Base-by-base conservation (phyloP, 2,329 filamentous ascomycete species). In the Fusarium coicis region DNA sequence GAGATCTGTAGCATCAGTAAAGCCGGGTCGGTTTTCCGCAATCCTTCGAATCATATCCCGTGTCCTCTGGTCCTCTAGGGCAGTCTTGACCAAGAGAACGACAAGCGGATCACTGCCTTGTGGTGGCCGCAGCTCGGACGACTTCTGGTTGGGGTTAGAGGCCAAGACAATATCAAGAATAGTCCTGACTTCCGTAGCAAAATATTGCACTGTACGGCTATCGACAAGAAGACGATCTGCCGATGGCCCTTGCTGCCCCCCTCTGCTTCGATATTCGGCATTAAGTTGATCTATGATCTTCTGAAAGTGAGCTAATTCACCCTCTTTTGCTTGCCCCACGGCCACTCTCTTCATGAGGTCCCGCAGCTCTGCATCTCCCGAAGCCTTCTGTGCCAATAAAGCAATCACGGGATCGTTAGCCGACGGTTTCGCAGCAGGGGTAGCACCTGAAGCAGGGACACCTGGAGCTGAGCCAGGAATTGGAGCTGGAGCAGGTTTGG, bases 281-380 rank as follows among this genome's bases (percentile, higher is more conserved):
- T 92, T 95, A 63, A 96, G 88, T 78, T 94, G 91, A 76, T 95
- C 92, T 70, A 96, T 96, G 46, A 96, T 93, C 54, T 87, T 87
- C 79, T 96, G 93, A 75, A 96, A 96, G 70, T 91, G 89, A 52
- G 90, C 90, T 18, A 96, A 83, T 79, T 96, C 93, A 19, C 90
- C 88, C 42, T 90, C 88, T 18, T 89, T 90, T 1, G 93, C 93
- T 74, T 92, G 88, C 3, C 93, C 93, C 34, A 91, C 90, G 1
- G 93, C 93, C 2, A 96, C 93, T 59, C 93, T 90, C 80, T 94
- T 94, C 93, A 96, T 96, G 0, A 96, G 85, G 40, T 92, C 90
- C 64, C 94, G 91, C 15, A 96, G 84, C 62, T 92, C 87, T 1
- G 90, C 87, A 78, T 96, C 92, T 32, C 89, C 90, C 1, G 92